These are phyloP conservation scores for Solanum gandarillasii DNA, from an alignment of 257 asterid species.

Conservation along the genomic window DNA sequence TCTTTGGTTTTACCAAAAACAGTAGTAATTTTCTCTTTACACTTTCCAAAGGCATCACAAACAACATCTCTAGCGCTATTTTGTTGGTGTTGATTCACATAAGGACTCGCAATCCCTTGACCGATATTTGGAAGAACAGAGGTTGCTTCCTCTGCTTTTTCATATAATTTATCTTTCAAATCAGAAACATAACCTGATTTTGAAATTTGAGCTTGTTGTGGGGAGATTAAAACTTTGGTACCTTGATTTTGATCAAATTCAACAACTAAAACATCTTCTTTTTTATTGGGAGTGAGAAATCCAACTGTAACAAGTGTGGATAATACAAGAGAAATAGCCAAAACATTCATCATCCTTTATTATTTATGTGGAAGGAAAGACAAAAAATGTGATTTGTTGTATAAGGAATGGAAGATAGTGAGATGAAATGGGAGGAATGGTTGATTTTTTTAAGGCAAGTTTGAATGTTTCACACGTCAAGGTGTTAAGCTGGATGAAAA, in stretches of 20 bases:
- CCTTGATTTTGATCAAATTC: conserved; percentile 18
- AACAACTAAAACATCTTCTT: conserved; percentile 22
- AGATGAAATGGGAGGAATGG: not conserved
- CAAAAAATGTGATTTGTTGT: not conserved
- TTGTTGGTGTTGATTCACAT: not conserved
- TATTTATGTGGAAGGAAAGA: not conserved
- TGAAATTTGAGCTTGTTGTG: conserved; percentile 3
- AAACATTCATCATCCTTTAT: conserved; percentile 16
- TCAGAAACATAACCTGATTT: not conserved
- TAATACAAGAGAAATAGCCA: conserved; percentile 17
- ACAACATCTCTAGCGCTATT: conserved; percentile 7
- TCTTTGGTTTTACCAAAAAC: conserved; percentile 15
- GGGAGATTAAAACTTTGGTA: conserved; percentile 14
- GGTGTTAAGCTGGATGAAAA: not conserved
- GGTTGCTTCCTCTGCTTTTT: not conserved
- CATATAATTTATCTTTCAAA: conserved; percentile 6
- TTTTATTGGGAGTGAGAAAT: conserved; percentile 1
- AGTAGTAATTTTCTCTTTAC: conserved; percentile 13
- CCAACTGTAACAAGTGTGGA: conserved; percentile 15
- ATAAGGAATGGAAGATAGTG: not conserved
- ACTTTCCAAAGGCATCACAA: conserved; percentile 24
- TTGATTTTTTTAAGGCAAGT: not conserved
- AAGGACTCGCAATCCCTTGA: not conserved
- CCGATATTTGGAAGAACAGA: not conserved
- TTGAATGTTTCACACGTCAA: not conserved